Base-by-base conservation (phyloP, 345 rosid genomes). In the Jatropha curcas region DNA sequence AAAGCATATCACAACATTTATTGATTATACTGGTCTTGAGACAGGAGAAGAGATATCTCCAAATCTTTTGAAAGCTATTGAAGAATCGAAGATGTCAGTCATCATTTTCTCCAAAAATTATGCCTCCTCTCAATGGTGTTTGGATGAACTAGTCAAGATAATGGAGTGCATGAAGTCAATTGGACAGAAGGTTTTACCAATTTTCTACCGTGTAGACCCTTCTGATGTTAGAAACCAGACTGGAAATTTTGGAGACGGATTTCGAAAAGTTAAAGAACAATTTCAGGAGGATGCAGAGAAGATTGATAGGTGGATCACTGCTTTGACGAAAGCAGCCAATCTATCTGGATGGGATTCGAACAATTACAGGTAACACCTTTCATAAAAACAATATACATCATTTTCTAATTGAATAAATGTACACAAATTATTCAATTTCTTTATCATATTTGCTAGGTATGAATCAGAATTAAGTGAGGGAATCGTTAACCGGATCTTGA, bases 131-230 rank as follows among this genome's bases (percentile, higher is more conserved):
- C 2, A 33, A 27, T 72, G 67, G 74, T 71, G 74, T 60, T 39
- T 71, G 7, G 66, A 59, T 2, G 76, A 52, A 53, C 43, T 72
- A 11, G 79, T 43, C 19, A 75, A 71, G 4, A 84, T 84, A 24
- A 68, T 77, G 0, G 70, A 71, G 14, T 72, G 71, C 14, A 51
- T 19, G 7, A 34, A 60, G 51, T 53, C 41, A 24, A 60, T 45
- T 10, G 52, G 27, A 1, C 56, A 57, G 19, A 48, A 31, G 3
- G 20, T 84, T 22, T 53, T 84, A 6, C 85, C 87, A 3, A 51
- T 84, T n/a, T 83, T 83, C 79, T 78, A 65, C 2, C 77, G 73
- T 4, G 83, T 83, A 3, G 78, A 83, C 19, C 80, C 84, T 13
- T 3, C 67, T 1, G 12, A 70, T 58, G 71, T 76, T 0, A 51